These are phyloP conservation scores for Heritiera littoralis DNA, from an alignment of 345 rosid genomes.

Conservation along the genomic window DNA sequence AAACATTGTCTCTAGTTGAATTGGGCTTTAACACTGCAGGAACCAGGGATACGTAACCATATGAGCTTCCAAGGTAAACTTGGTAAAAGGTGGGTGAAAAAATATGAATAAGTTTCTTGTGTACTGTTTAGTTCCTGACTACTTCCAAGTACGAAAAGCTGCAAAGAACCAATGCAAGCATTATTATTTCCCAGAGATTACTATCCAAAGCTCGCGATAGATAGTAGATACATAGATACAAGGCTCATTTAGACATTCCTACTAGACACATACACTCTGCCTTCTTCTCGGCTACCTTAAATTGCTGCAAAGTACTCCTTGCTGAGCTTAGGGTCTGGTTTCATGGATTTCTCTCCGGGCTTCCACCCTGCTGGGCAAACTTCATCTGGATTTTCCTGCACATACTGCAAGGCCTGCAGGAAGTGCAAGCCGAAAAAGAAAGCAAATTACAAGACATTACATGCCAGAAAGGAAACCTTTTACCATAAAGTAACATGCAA, in stretches of 20 bases:
- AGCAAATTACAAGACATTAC: background rate
- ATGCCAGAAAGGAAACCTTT: background rate
- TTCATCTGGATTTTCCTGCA: conserved; percentile 96
- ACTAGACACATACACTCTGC: background rate
- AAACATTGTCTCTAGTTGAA: too few species aligned
- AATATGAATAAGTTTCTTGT: too few species aligned
- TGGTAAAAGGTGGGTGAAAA: too few species aligned
- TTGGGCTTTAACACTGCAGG: too few species aligned
- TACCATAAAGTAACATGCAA: background rate
- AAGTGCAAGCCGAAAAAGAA: background rate
- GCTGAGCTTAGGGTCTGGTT: conserved; percentile 95
- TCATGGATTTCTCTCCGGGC: conserved; percentile 97
- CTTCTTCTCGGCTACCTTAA: conserved; percentile 17
- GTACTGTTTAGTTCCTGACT: too few species aligned
- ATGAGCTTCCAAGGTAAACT: too few species aligned
- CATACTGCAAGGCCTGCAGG: conserved; percentile 86
- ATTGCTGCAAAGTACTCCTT: conserved; percentile 83
- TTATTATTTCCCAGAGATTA: background rate
- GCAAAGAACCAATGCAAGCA: background rate
- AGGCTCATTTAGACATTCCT: background rate
- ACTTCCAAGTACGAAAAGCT: too few species aligned
- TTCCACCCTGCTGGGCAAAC: conserved; percentile 99
- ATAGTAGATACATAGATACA: background rate
- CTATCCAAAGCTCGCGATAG: background rate
- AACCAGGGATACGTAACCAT: too few species aligned